phyloP scores from a whole-genome alignment of 495 filamentous ascomycete genomes.

The Aspergillus saccharolyticus region DNA sequence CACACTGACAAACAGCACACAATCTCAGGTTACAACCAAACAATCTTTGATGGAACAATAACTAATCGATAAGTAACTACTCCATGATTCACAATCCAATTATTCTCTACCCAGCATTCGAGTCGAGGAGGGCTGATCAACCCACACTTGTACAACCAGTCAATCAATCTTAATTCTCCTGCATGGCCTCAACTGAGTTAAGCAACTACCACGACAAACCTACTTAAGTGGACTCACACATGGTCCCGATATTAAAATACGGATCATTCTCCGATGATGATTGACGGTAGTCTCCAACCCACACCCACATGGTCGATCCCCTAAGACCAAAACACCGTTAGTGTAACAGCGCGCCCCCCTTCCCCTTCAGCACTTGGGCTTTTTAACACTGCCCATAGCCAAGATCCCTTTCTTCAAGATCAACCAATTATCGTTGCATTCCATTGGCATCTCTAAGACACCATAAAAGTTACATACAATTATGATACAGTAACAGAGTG shows the following conservation, averaged over 20 bases:
- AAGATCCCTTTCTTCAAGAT: not conserved
- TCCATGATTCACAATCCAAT: not conserved
- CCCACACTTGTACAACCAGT: not conserved
- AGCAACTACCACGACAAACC: not conserved
- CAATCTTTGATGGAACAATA: too few relatives aligned
- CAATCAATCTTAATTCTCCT: not conserved
- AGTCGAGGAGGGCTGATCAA: not conserved
- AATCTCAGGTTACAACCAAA: too few relatives aligned
- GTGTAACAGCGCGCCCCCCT: not conserved
- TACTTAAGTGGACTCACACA: constrained; percentile 6
- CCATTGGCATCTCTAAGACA: not conserved
- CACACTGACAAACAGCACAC: not conserved
- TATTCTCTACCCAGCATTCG: not conserved
- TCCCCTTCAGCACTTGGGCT: not conserved
- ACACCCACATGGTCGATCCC: constrained; percentile 7
- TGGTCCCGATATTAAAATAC: not conserved
- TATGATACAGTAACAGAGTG: not conserved
- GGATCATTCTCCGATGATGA: not conserved
- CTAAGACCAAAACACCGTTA: not conserved
- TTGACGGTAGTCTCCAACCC: not conserved
- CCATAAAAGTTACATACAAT: not conserved
- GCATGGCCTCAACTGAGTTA: not conserved
- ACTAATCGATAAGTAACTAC: too few relatives aligned
- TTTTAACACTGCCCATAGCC: not conserved
- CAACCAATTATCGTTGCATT: not conserved